These are phyloP conservation scores for Colletotrichum paranaense DNA, from an alignment of 2,329 filamentous ascomycete genomes.

Conservation along the genomic window DNA sequence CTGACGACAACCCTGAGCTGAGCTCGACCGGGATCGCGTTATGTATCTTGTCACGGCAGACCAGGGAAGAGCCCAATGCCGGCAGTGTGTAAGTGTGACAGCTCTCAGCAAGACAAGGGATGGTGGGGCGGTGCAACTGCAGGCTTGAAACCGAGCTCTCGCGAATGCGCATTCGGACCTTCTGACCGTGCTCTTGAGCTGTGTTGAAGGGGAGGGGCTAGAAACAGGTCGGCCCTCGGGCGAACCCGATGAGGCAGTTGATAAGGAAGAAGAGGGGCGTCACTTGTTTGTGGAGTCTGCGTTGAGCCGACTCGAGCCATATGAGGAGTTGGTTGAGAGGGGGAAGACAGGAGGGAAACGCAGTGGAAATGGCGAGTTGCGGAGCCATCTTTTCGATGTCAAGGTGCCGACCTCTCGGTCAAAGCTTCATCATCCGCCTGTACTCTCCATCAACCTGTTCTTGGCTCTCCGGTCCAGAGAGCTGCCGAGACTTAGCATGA, in stretches of 20 bases:
- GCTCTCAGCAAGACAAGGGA: slow-evolving; percentile 17
- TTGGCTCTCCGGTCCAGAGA: not conserved
- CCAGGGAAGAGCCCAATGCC: slow-evolving; percentile 10
- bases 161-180: slow-evolving; percentile 28
- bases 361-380: not conserved
- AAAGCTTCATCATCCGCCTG: slow-evolving; percentile 2
- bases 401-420: not conserved
- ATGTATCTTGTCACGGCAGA: not conserved
- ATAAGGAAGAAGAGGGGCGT: not conserved
- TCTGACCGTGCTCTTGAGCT: slow-evolving; percentile 24
- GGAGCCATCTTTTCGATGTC: not conserved
- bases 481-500: not conserved
- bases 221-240: not conserved
- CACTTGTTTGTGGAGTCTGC: slow-evolving; percentile 1
- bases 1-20: slow-evolving; percentile 3
- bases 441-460: not conserved
- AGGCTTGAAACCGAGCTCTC: slow-evolving; percentile 32
- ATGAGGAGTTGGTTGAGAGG: not conserved
- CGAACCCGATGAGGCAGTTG: slow-evolving; percentile 32
- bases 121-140: slow-evolving; percentile 29
- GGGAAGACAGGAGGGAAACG: not conserved
- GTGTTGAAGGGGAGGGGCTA: not conserved
- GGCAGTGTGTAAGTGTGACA: slow-evolving; percentile 29
- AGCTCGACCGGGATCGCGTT: not conserved
- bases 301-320: not conserved